Conservation (phyloP, 345 rosid genomes). For the Gynandropsis gynandra region DNA sequence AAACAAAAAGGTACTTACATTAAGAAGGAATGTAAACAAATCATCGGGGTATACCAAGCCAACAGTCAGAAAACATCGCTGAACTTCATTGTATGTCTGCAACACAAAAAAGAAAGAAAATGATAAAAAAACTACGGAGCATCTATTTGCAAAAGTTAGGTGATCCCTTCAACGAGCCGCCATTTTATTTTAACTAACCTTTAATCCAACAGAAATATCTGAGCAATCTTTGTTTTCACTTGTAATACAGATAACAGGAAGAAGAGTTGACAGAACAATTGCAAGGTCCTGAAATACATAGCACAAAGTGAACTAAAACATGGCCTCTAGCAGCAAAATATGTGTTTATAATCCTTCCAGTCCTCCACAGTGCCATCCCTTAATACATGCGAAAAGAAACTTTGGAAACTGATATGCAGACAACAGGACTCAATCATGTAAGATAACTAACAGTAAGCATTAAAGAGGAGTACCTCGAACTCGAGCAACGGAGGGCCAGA, state of each 20-base stretch:
- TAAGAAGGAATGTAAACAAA: conserved; percentile 77
- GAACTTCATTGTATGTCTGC: conserved; percentile 95
- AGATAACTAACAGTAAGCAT: conserved; percentile 6
- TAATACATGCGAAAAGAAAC: conserved; percentile 1
- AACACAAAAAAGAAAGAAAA: conserved; percentile 20
- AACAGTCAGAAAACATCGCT: conserved; percentile 84
- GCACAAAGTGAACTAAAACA: conserved; percentile 17
- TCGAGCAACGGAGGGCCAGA: conserved; percentile 96
- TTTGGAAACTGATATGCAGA: conserved; percentile 5
- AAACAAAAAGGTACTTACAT: conserved; percentile 42
- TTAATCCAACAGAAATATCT: conserved; percentile 65
- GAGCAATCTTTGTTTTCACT: conserved; percentile 55
- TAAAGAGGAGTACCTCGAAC: conserved; percentile 61
- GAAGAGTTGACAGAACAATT: conserved; percentile 77
- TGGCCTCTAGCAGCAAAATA: background rate
- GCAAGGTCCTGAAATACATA: conserved; percentile 60
- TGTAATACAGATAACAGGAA: conserved; percentile 62
- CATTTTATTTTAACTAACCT: conserved; percentile 40
- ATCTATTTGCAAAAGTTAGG: conserved; percentile 8
- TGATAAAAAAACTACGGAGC: conserved; percentile 7
- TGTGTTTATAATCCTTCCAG: conserved; percentile 1
- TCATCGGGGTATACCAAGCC: conserved; percentile 84
- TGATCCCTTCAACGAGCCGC: background rate
- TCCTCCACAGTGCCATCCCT: conserved; percentile 5
- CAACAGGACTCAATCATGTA: conserved; percentile 4